These are phyloP conservation scores for Westerdykella ornata DNA, from an alignment of 2,329 filamentous ascomycete genomes.

Conservation along the genomic window DNA sequence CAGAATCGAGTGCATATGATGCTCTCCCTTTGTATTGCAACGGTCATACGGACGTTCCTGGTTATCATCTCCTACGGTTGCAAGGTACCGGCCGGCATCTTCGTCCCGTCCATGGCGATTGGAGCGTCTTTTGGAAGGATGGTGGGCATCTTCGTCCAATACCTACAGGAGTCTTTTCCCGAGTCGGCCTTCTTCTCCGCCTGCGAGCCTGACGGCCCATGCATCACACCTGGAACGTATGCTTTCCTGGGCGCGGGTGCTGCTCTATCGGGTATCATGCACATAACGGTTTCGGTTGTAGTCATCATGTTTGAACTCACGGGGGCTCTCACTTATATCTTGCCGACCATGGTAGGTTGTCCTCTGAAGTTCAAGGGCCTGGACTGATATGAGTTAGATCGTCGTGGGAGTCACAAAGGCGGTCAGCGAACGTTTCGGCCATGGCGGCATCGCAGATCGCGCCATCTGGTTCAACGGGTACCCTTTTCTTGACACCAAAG, in stretches of 20 bases:
- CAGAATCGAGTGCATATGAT: constrained; percentile 73
- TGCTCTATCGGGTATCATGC: constrained; percentile 93
- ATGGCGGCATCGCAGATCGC: constrained; percentile 90
- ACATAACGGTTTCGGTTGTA: constrained; percentile 91
- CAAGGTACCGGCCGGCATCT: constrained; percentile 96
- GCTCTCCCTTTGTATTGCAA: constrained; percentile 69
- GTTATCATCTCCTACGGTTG: constrained; percentile 96
- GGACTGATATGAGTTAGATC: constrained; percentile 47
- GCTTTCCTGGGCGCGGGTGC: constrained; percentile 90
- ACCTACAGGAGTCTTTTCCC: constrained; percentile 77
- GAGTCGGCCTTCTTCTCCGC: constrained; percentile 76
- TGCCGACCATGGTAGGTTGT: constrained; percentile 74
- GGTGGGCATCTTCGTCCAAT: constrained; percentile 90
- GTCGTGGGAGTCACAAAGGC: constrained; percentile 96
- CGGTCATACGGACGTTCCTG: constrained; percentile 70
- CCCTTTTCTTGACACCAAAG: constrained; percentile 93
- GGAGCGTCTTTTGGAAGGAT: constrained; percentile 90
- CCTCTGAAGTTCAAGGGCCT: neutral
- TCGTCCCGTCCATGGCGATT: constrained; percentile 96
- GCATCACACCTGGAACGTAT: constrained; percentile 95
- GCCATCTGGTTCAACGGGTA: constrained; percentile 99
- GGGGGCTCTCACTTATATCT: constrained; percentile 91
- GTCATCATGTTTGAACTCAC: constrained; percentile 99
- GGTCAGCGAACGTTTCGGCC: constrained; percentile 84
- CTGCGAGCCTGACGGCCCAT: constrained; percentile 85